These are phyloP conservation scores for Apiospora marii DNA, from an alignment of 2,329 filamentous ascomycete species.

Conservation along the genomic window DNA sequence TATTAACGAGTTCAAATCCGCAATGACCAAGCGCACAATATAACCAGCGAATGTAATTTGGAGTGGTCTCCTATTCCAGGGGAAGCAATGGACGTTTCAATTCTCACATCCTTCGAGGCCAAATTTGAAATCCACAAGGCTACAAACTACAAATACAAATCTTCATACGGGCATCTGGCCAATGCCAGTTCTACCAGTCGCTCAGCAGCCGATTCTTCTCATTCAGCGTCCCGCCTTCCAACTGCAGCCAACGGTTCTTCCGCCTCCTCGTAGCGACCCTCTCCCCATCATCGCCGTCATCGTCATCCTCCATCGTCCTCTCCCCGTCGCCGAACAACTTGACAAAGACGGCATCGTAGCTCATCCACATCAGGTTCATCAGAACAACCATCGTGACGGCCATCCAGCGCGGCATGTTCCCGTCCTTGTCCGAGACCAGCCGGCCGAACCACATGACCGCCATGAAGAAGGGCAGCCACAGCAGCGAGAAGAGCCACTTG, in stretches of 20 bases:
- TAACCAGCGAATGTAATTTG: not conserved
- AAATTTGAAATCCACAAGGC: not conserved
- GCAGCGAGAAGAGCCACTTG: constrained; percentile 63
- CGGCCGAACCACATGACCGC: constrained; percentile 53
- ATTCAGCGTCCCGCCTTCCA: constrained; percentile 21
- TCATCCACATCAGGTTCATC: constrained; percentile 62
- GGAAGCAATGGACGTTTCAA: not conserved
- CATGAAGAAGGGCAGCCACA: constrained; percentile 65
- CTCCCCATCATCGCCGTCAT: constrained; percentile 27
- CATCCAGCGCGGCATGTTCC: constrained; percentile 74
- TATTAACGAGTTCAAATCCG: constrained; percentile 7
- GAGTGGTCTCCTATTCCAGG: not conserved
- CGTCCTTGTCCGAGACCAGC: constrained; percentile 66
- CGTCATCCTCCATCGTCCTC: constrained; percentile 53
- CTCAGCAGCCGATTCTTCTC: constrained; percentile 37
- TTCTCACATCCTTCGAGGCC: not conserved
- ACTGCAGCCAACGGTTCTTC: constrained; percentile 15
- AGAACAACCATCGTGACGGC: constrained; percentile 55
- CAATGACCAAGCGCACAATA: not conserved
- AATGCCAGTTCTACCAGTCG: constrained; percentile 36
- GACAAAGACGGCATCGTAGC: constrained; percentile 71
- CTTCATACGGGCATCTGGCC: not conserved
- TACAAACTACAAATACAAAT: not conserved
- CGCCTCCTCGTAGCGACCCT: not conserved
- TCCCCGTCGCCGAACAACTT: constrained; percentile 87